Conservation (phyloP, 1,284 basidiomycete species). For the Sporisorium iseilematis-ciliati region DNA sequence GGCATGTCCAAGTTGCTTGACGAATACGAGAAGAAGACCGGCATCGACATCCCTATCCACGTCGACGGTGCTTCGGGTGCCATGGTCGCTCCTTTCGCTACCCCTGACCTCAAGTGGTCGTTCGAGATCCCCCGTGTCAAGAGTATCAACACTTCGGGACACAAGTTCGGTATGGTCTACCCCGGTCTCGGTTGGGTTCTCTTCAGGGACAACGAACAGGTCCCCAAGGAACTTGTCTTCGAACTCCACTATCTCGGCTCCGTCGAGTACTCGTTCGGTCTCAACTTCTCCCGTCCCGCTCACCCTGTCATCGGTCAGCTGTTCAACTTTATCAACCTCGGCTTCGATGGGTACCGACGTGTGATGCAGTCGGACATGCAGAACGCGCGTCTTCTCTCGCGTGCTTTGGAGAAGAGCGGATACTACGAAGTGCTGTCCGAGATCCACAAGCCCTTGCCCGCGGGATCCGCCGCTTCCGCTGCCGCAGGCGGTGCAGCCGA, state of each 20-base stretch:
- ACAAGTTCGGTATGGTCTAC: constrained; percentile 88
- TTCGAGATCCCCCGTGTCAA: constrained; percentile 77
- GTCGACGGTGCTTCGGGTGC: constrained; percentile 72
- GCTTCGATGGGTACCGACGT: constrained; percentile 66
- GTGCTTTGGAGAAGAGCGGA: constrained; percentile 84
- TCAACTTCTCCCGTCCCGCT: constrained; percentile 93
- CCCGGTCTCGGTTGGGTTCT: constrained; percentile 75
- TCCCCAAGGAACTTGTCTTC: constrained; percentile 77
- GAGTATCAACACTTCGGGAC: constrained; percentile 78
- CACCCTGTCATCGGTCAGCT: constrained; percentile 91
- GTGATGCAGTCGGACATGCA: constrained; percentile 79
- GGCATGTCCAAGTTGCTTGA: constrained; percentile 87
- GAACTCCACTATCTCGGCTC: constrained; percentile 78
- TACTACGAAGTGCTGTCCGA: constrained; percentile 76
- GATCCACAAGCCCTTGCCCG: constrained; percentile 69
- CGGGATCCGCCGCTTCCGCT: constrained; percentile 3
- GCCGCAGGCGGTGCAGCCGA: constrained; percentile 13
- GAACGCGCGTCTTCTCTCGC: constrained; percentile 83
- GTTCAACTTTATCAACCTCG: constrained; percentile 76
- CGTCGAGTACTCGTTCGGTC: constrained; percentile 77
- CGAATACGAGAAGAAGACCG: constrained; percentile 84
- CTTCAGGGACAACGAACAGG: constrained; percentile 68
- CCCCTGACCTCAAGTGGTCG: constrained; percentile 85
- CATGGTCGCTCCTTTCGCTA: constrained; percentile 78
- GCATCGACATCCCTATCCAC: constrained; percentile 75